Percentiles rank a stretch among this genome's conserved stretches.
These are phyloP conservation scores for Sphenostylis stenocarpa DNA, from an alignment of 306 rosid genomes.

Conservation along the genomic window DNA sequence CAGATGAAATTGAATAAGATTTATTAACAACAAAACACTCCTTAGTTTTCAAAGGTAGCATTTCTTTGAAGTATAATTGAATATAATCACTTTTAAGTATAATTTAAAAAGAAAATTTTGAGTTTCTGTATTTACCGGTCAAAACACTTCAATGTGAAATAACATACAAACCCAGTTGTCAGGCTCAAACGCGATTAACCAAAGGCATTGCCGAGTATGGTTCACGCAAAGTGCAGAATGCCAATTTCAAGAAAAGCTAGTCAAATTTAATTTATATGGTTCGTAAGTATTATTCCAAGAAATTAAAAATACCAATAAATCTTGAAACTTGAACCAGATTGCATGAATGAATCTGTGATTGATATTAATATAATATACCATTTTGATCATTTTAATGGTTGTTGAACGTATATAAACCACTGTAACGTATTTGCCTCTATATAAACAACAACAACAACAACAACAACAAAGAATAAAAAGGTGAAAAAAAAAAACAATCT, in stretches of 20 bases:
- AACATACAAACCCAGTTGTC: not conserved
- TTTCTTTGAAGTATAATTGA: not conserved
- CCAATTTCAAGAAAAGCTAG: slow-evolving; percentile 23
- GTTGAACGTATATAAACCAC: not conserved
- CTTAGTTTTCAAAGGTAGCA: not conserved
- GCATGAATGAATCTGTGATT: not conserved
- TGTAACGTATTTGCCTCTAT: not conserved
- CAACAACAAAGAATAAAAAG: not conserved
- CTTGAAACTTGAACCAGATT: slow-evolving; percentile 32
- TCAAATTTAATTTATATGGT: not conserved
- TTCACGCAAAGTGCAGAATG: slow-evolving; percentile 29
- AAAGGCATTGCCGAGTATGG: not conserved
- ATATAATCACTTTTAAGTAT: not conserved
- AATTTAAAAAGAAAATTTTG: not conserved
- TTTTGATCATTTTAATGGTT: too few relatives aligned
- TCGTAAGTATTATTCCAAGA: not conserved
- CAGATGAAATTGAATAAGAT: not conserved
- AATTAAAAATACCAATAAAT: not conserved
- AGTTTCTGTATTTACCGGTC: not conserved
- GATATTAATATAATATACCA: not conserved
- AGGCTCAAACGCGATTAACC: not conserved
- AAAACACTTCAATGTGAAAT: not conserved
- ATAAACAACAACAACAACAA: not conserved
- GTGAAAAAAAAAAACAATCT: not conserved
- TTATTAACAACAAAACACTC: not conserved